Conservation (phyloP, 192 early-diverging fungal genomes). For the Neocallimastix lanati region DNA sequence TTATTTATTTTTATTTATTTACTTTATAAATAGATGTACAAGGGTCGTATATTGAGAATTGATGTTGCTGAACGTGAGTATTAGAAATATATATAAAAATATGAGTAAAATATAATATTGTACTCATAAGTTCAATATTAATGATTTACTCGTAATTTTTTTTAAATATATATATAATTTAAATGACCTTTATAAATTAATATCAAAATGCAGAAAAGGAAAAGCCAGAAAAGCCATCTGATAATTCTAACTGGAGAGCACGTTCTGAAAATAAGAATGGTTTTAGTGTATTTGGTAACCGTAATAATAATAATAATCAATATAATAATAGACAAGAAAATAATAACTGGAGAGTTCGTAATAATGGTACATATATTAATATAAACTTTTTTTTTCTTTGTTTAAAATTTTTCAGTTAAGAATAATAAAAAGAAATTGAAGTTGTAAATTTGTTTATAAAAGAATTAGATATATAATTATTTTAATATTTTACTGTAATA, state of each 20-base stretch:
- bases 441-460: too few relatives aligned
- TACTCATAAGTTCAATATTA: too few relatives aligned
- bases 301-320: background rate
- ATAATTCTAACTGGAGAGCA: background rate
- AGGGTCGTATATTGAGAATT: conserved; percentile 56
- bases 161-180: too few relatives aligned
- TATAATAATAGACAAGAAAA: background rate
- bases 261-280: background rate
- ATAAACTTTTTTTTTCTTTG: background rate
- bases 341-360: background rate
- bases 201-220: background rate
- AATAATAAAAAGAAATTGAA: too few relatives aligned
- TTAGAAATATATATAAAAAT: too few relatives aligned
- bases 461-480: too few relatives aligned
- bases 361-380: background rate
- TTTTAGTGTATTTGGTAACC: background rate
- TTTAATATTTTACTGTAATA: too few relatives aligned
- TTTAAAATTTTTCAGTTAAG: too few relatives aligned
- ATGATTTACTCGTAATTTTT: too few relatives aligned
- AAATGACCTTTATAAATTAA: too few relatives aligned
- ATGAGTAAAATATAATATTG: too few relatives aligned
- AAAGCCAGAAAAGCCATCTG: background rate
- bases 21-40: conserved; percentile 29
- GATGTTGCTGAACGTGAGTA: conserved; percentile 57
- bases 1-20: too few relatives aligned